Percentiles rank a stretch among this genome's conserved stretches.
Conservation (phyloP, 2,329 filamentous ascomycete genomes). For the Arthroderma uncinatum region DNA sequence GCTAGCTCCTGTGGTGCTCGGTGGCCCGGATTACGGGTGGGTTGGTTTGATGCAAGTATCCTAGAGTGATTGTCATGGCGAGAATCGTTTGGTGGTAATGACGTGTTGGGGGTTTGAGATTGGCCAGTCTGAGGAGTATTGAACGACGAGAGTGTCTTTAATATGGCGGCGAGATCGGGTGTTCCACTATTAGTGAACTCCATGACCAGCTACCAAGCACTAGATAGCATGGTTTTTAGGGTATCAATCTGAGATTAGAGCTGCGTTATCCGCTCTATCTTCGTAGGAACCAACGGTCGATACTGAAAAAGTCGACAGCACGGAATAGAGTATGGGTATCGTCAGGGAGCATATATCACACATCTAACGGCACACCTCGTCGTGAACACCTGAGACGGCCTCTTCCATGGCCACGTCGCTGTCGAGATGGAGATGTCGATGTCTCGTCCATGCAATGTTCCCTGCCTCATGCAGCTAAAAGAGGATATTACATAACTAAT, state of each 20-base stretch:
- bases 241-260: not conserved
- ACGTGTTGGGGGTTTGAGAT: not conserved
- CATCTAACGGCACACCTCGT: no score
- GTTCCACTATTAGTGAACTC: conserved; percentile 15
- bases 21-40: not conserved
- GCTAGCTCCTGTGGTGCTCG: not conserved
- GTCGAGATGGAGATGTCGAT: no score
- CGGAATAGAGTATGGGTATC: not conserved
- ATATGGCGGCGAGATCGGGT: conserved; percentile 32
- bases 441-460: no score
- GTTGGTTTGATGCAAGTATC: not conserved
- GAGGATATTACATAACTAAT: not conserved
- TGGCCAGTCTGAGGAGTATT: conserved; percentile 15
- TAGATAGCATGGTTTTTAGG: not conserved
- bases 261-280: not conserved
- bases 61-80: not conserved
- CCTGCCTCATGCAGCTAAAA: no score
- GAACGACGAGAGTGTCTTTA: conserved; percentile 33
- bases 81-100: not conserved
- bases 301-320: not conserved
- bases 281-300: not conserved
- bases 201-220: not conserved
- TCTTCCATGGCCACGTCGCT: no score
- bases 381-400: no score
- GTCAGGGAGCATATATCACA: no score